A percentile compares a stretch with the other conserved stretches of the same genome.
phyloP scores from a whole-genome alignment of 805 yeast genomes.

The Cyberlindnera euphorbiae region DNA sequence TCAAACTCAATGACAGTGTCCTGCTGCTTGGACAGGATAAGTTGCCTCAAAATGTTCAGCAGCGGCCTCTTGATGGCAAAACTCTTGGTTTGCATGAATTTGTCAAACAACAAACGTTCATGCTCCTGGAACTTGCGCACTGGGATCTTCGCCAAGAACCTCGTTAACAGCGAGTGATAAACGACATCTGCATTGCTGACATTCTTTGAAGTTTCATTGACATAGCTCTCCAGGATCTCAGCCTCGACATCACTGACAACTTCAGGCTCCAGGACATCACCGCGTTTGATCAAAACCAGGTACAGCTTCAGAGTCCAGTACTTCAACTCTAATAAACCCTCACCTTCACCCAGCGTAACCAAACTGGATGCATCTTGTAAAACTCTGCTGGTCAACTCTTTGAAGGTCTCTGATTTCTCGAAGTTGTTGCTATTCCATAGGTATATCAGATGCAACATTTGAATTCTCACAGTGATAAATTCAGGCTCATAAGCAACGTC shows the following conservation, averaged over 20 bases:
- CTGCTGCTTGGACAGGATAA: constrained; percentile 48
- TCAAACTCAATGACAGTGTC: constrained; percentile 59
- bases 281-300: constrained; percentile 25
- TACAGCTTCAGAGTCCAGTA: constrained; percentile 43
- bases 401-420: constrained; percentile 29
- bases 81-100: constrained; percentile 25
- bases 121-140: constrained; percentile 29
- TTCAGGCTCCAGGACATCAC: constrained; percentile 26
- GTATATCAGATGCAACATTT: constrained; percentile 35
- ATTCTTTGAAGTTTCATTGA: constrained; percentile 23
- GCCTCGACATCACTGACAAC: constrained; percentile 31
- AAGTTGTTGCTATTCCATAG: constrained; percentile 32
- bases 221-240: constrained; percentile 39
- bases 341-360: constrained; percentile 37
- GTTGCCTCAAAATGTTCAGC: constrained; percentile 32
- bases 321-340: constrained; percentile 36
- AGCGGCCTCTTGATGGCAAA: constrained; percentile 41
- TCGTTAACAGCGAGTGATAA: constrained; percentile 33
- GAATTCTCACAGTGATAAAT: constrained; percentile 46
- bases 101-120: constrained; percentile 32
- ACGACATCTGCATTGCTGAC: constrained; percentile 30
- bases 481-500: constrained; percentile 54
- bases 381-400: constrained; percentile 34
- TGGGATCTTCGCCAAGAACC: constrained; percentile 30
- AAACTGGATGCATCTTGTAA: constrained; percentile 36